phyloP scores from a whole-genome alignment of 441 rosid species.

The Corymbia citriodora region DNA sequence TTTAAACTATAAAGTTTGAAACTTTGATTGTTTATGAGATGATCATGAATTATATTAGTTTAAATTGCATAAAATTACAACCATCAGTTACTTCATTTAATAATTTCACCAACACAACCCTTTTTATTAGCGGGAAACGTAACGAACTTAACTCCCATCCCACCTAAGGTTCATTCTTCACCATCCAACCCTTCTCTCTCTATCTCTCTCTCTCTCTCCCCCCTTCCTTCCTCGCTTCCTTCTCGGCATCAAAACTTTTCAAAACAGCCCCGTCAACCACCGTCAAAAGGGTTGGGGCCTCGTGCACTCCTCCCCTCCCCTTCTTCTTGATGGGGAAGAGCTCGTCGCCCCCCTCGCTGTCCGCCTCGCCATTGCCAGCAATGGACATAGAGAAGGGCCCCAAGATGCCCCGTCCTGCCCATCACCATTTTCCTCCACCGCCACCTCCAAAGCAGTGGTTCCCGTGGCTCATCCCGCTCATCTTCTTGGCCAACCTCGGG shows the following conservation, averaged over 20 bases:
- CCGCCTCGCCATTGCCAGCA: background rate
- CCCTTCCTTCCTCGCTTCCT: background rate
- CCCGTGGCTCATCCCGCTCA: constrained; percentile 62
- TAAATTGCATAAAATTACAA: background rate
- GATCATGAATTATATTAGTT: background rate
- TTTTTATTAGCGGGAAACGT: background rate
- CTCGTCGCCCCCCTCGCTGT: background rate
- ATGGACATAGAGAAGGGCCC: constrained; percentile 17
- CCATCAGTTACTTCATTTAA: background rate
- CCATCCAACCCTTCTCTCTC: constrained; percentile 2
- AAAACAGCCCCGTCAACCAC: background rate
- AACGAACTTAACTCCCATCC: constrained; percentile 18
- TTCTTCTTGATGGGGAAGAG: constrained; percentile 20
- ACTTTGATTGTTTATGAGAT: background rate
- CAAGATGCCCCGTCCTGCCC: background rate
- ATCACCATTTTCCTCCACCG: background rate
- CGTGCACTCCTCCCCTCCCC: constrained; percentile 3
- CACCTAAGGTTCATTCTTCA: constrained; percentile 5
- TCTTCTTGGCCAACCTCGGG: constrained; percentile 33
- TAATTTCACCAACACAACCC: background rate
- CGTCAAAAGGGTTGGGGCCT: background rate
- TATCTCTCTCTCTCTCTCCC: background rate
- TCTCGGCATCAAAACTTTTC: background rate
- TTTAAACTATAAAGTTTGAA: background rate
- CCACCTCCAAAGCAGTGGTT: constrained; percentile 44